Base-by-base conservation (phyloP, 140 eudicot species). In the Cichorium intybus region DNA sequence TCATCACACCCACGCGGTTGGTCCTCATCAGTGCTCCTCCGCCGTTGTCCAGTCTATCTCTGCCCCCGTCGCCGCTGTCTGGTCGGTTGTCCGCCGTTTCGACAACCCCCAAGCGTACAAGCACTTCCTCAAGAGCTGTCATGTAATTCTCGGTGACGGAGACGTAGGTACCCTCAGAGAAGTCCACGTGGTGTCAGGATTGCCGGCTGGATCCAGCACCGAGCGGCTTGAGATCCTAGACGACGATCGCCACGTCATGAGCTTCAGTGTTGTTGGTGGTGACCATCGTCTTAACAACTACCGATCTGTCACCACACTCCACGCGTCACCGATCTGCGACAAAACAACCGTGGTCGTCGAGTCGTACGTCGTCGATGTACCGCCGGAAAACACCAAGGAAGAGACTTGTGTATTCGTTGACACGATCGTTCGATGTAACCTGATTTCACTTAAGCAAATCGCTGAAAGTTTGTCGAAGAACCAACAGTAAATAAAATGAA, bases 21-120 rank as follows among this genome's bases (percentile, higher is more conserved):
- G 75, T 1, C 82, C 78, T 3, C 64, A 78, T 67, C 90, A 82
- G 90, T 82, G 90, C 77, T 84, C 88, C 71, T 90, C 95, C 24
- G 75, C 84, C 14, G 91, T 84, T 48, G 78, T 82, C 47, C 95
- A 82, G 46, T 46, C 78, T 21, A 82, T 87, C 76, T 41, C 75
- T 22, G 84, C 95, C 18, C 82, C 88, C 5, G 60, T 80, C 18
- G 78, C 43, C 58, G 39, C 84, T 22, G 95, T 87, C 16, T 87
- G 95, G 95, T 77, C 94, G 9, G 75, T 87, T 41, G 87, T 90
- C 69, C 86, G 97, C 21, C 87, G 97, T 14, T 86, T 90, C 82
- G 95, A 86, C 66, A 76, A 79, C 69, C 97, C 97, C 0, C 95
- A 84, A 17, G 87, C 80, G 12, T 90, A 90, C 82, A 90, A 90